A percentile compares a stretch with the other conserved stretches of the same genome.
Evolutionary conservation across 2,329 filamentous ascomycete species (phyloP).

Genomic region (Aureobasidium namibiae): DNA sequence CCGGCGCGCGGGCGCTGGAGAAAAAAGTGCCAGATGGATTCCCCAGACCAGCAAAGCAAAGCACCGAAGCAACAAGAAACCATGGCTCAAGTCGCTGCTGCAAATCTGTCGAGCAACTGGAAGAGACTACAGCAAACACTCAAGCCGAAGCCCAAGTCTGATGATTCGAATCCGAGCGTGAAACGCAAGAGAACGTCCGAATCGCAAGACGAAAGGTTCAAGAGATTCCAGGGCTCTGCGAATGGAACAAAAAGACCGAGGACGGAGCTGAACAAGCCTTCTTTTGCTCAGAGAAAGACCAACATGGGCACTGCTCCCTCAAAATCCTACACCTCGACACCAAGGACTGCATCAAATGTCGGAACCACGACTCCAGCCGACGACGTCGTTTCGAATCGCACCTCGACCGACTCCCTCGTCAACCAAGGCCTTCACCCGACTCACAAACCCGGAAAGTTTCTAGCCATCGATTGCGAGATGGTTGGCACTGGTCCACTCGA

Average conservation of each 20-base stretch:
- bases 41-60: not conserved
- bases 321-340: slow-evolving; percentile 31
- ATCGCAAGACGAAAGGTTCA: slow-evolving; percentile 15
- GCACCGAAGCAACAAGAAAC: not conserved
- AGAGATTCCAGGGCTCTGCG: slow-evolving; percentile 5
- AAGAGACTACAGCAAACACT: slow-evolving; percentile 62
- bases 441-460: slow-evolving; percentile 74
- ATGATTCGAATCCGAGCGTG: slow-evolving; percentile 20
- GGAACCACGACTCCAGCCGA: slow-evolving; percentile 55
- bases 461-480: slow-evolving; percentile 97
- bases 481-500: slow-evolving; percentile 68
- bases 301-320: slow-evolving; percentile 44
- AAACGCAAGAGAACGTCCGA: slow-evolving; percentile 26
- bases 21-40: not conserved
- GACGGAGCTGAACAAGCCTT: slow-evolving; percentile 18
- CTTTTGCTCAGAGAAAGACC: not conserved
- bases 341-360: slow-evolving; percentile 49
- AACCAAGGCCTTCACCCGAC: slow-evolving; percentile 41
- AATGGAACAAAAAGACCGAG: slow-evolving; percentile 14
- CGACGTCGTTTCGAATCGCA: slow-evolving; percentile 52
- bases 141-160: slow-evolving; percentile 21
- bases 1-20: not conserved
- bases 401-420: slow-evolving; percentile 35
- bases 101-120: slow-evolving; percentile 55
- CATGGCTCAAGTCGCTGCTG: slow-evolving; percentile 18